Base-by-base conservation (phyloP, 805 yeast genomes). In the Ogataea degrootiae region DNA sequence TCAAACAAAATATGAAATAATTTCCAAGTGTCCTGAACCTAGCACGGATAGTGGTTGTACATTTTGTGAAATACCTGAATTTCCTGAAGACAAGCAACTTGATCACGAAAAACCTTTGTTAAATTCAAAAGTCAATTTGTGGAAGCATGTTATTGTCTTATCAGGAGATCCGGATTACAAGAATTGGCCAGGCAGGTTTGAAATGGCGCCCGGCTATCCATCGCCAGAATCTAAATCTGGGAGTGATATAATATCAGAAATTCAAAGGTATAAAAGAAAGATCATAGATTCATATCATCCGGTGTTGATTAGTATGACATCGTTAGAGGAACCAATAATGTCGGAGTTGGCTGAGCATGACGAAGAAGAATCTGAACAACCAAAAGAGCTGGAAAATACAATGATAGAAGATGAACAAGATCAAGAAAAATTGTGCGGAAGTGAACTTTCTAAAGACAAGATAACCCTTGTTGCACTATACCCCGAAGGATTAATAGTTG, bases 11-110 rank as follows among this genome's bases (percentile, higher is more conserved):
- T 53, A 56, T 42, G 34, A 45, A 21, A 41, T 43, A 12, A 55
- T 51, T 3, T 6, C 42, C 1, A 50, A 49, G 39, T 80, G 85
- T 53, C 85, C 86, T 0, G 57, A 60, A 8, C 84, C 86, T 1
- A 50, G 41, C 7, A 65, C 62, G 42, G 83, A 81, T 50, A 79
- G 85, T 0, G 86, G 86, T 0, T 82, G 87, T 57, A 82, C 88
- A 0, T 67, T 60, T 50, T 85, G 90, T 54, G 56, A 62, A 38
- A 39, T 52, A 5, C 73, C 77, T 6, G 54, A 56, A 31, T 69
- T 74, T 47, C 85, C 82, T 2, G 52, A 51, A 7, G 68, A 60
- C 41, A 69, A 72, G 48, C 77, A 62, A 36, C 72, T 76, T 37
- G 73, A 76, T 52, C 59, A 51, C 42, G 55, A 54, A 5, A 67